Evolutionary conservation across 1,139 yeast genomes (phyloP).

Genomic region (Debaryomycetaceae sp.): DNA sequence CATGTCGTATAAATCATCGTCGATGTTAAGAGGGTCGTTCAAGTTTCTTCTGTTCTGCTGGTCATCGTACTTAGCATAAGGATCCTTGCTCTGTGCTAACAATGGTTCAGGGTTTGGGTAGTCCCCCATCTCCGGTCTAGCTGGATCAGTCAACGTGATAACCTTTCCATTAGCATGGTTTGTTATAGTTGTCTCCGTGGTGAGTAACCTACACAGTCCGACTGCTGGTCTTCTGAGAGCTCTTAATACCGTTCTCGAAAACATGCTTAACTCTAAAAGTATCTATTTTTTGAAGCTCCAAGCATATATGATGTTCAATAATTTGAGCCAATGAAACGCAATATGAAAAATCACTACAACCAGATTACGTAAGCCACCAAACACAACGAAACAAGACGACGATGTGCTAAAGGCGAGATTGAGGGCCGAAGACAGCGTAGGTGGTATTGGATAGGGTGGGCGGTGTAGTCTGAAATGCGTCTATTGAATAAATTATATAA

Average conservation of each 20-base stretch:
- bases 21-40: constrained; percentile 66
- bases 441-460: too few relatives aligned
- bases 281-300: not conserved
- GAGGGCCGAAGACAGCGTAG: not conserved
- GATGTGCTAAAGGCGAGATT: not conserved
- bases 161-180: constrained; percentile 42
- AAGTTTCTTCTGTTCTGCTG: constrained; percentile 78
- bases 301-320: not conserved
- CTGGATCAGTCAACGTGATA: constrained; percentile 43
- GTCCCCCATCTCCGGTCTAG: constrained; percentile 44
- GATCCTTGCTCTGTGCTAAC: constrained; percentile 64
- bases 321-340: constrained; percentile 20
- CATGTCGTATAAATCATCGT: constrained; percentile 72
- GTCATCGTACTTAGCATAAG: constrained; percentile 73
- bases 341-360: not conserved
- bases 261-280: constrained; percentile 12
- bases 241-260: constrained; percentile 27
- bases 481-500: not conserved
- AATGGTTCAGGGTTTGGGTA: constrained; percentile 40
- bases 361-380: not conserved
- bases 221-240: constrained; percentile 8
- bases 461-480: not conserved
- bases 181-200: constrained; percentile 37
- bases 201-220: constrained; percentile 22
- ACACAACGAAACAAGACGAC: not conserved